Evolutionary conservation across 1,284 basidiomycete genomes (phyloP).

Genomic region (Papiliotrema fonsecae): DNA sequence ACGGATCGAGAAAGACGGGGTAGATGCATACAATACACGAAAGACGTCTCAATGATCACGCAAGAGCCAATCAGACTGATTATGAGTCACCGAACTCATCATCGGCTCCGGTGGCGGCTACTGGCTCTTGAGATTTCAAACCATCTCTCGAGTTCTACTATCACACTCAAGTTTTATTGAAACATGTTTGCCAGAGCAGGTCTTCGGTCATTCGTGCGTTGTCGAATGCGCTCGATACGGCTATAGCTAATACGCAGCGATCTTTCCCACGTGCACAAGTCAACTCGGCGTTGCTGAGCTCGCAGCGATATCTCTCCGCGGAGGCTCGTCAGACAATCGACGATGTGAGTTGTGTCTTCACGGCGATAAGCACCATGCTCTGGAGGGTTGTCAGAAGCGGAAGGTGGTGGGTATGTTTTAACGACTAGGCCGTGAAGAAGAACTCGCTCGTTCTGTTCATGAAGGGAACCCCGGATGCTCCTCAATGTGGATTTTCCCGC

Average conservation of each 20-base stretch:
- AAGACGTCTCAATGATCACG: not conserved
- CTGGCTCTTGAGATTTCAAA: not conserved
- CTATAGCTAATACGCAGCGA: constrained; percentile 22
- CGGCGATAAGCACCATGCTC: no score
- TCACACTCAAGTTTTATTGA: constrained; percentile 21
- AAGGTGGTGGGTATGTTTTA: no score
- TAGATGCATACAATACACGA: not conserved
- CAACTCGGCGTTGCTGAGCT: constrained; percentile 26
- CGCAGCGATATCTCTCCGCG: constrained; percentile 47
- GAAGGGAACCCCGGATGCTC: constrained; percentile 74
- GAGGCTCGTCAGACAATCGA: constrained; percentile 52
- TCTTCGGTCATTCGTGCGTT: constrained; percentile 40
- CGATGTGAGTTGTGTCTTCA: constrained; percentile 29
- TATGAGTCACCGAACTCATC: not conserved
- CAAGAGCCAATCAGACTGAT: not conserved
- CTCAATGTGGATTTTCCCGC: constrained; percentile 83
- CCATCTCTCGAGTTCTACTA: constrained; percentile 2
- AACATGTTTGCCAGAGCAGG: constrained; percentile 38
- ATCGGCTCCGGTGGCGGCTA: not conserved
- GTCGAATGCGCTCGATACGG: not conserved
- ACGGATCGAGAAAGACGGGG: not conserved
- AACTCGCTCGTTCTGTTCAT: constrained; percentile 87
- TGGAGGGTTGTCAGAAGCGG: no score
- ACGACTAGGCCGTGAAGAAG: constrained; percentile 60
- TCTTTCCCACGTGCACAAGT: constrained; percentile 36